Evolutionary conservation across 176 grass and related monocot genomes (phyloP).

Genomic region (Typha latifolia): DNA sequence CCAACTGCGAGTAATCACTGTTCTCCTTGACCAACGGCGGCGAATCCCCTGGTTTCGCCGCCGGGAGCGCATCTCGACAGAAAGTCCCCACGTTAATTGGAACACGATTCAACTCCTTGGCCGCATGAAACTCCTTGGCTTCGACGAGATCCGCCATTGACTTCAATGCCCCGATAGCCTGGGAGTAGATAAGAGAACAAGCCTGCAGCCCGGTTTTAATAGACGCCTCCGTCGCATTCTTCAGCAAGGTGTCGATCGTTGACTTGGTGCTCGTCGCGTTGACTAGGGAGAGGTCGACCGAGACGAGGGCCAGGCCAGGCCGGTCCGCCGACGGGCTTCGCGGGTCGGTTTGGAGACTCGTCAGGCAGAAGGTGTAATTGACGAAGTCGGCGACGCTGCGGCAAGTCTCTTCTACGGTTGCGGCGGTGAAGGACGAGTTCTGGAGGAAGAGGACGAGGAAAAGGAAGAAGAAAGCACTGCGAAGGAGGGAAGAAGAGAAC

Average conservation of each 20-base stretch:
- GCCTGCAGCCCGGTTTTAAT: constrained; percentile 15
- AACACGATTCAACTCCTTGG: constrained; percentile 6
- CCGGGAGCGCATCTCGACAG: constrained; percentile 12
- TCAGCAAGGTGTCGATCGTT: constrained; percentile 5
- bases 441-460: constrained; percentile 6
- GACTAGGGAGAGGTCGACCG: constrained; percentile 13
- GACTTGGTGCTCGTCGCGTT: constrained; percentile 22
- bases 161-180: constrained; percentile 14
- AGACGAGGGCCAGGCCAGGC: constrained; percentile 12
- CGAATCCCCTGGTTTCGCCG: not conserved
- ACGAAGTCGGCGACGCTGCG: constrained; percentile 15
- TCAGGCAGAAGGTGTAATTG: constrained; percentile 16
- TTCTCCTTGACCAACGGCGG: constrained; percentile 17
- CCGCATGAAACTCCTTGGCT: constrained; percentile 5
- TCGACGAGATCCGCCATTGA: constrained; percentile 3
- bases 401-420: constrained; percentile 17
- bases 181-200: constrained; percentile 12
- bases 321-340: constrained; percentile 4
- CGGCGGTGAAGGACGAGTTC: not conserved
- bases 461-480: not conserved
- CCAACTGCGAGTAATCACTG: constrained; percentile 8
- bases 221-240: not conserved
- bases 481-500: not conserved
- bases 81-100: constrained; percentile 6
- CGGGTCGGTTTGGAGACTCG: constrained; percentile 11